Evolutionary conservation across 75 land plant genomes (phyloP), one percentile per base, ranked within the genome.

Genomic region (Sequoia sempervirens): DNA sequence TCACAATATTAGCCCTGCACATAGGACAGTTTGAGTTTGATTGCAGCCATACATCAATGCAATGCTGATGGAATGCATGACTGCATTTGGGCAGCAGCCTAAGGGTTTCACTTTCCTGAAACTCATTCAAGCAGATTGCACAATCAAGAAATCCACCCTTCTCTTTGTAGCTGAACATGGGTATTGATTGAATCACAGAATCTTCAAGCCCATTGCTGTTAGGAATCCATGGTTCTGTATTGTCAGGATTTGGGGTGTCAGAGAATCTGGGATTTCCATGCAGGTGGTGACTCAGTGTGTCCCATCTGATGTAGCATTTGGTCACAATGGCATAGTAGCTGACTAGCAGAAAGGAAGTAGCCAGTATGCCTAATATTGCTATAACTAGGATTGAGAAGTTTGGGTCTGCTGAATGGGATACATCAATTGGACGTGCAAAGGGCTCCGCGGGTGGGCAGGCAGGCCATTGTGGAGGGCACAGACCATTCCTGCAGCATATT

Each of bases 301-400:
- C 86, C 75, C 50, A 86, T 78, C 11, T 83, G 85, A 82, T 84
- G 84, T 82, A 89, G 84, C 91, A 93, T 85, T 89, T 92, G 79
- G 80, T 80, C 45, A 90, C 91, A 23, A 93, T 89, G 70, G 91
- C 69, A 85, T 93, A 93, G 89, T 94, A 94, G 88, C 89, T 85
- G 17, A 93, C 66, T 23, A 94, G 81, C 74, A 94, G 84, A 84
- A 93, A 89, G 14, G 92, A 90, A 2, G 92, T 89, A 80, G 88
- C 88, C 23, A 87, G 61, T 69, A 95, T 88, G 40, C 94, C 91
- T 14, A 93, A 64, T n/a, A 95, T 76, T 32, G 93, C 90, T 34
- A 93, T 79, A 73, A 88, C 89, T 28, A 93, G 83, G 37, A 94
- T 93, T 79, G 96, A 93, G 82, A 92, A 92, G 68, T 85, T 86